Percentiles rank a stretch among this genome's conserved stretches.
Evolutionary conservation across 106 monocot genomes (phyloP).

Genomic region (Xerophyta viscosa): DNA sequence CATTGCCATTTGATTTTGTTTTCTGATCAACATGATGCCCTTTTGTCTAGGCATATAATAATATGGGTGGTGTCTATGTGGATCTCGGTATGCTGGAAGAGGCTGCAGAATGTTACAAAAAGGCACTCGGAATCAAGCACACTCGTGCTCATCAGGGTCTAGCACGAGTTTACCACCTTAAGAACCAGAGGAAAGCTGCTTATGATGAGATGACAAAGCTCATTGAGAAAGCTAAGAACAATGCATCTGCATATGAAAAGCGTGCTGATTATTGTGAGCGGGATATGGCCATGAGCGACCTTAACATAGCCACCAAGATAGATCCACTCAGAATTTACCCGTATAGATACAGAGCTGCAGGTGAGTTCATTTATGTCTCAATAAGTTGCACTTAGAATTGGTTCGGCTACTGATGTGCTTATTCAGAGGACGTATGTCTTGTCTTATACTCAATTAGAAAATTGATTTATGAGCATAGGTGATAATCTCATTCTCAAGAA

Average conservation of each 20-base stretch:
- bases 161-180: conserved; percentile 83
- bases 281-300: conserved; percentile 82
- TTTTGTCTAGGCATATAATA: conserved; percentile 88
- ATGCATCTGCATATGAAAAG: conserved; percentile 97
- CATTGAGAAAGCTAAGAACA: conserved; percentile 77
- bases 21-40: not conserved
- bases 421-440: too few species aligned
- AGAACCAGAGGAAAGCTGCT: conserved; percentile 76
- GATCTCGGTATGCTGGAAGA: conserved; percentile 79
- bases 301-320: conserved; percentile 72
- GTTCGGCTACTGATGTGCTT: too few species aligned
- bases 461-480: too few species aligned
- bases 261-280: conserved; percentile 97
- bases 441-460: too few species aligned
- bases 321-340: conserved; percentile 95
- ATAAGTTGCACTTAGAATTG: not conserved
- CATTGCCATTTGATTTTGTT: not conserved
- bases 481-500: too few species aligned
- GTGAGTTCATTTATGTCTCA: conserved; percentile 23
- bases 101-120: conserved; percentile 82
- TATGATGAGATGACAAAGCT: conserved; percentile 98
- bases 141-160: conserved; percentile 99
- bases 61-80: conserved; percentile 93
- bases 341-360: conserved; percentile 95
- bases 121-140: conserved; percentile 85